Base-by-base conservation (phyloP, 345 rosid genomes). In the Microcos paniculata region DNA sequence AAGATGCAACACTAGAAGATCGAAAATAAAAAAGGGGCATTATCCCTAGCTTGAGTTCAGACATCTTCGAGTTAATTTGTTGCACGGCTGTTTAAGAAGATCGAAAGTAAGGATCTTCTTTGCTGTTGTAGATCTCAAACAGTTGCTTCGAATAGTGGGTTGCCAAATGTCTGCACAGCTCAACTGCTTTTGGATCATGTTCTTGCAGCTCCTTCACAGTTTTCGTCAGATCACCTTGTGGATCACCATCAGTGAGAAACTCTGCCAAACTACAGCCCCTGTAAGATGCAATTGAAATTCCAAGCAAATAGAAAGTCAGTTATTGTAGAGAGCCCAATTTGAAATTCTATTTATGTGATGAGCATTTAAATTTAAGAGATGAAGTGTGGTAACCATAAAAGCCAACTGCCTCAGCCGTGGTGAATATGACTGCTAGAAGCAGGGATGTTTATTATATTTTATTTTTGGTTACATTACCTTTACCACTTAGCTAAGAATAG, bases 71-170 rank as follows among this genome's bases (percentile, higher is more conserved):
- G 31, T 4, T 51, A 1, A 18, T 18, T 18, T 48, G 40, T 48
- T 48, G 57, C 19, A 18, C 8, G 58, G 43, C 3, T 30, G 10
- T 53, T 10, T 61, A 59, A 16, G 57, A 61, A 45, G 82, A 85
- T 72, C 55, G 76, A 67, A 92, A 91, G 61, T 82, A 85, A 26
- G 85, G 90, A 82, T 85, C 94, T 79, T 92, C 90, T 74, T 85
- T 82, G 77, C 82, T 88, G 74, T 85, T 77, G 73, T 85, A 94
- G 66, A 92, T 94, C 79, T 82, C 49, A 26, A 94, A 94, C 79
- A 94, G 71, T 67, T 94, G 97, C 80, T 85, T 90, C 0, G 93
- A 88, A 77, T 94, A 91, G 28, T 23, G 83, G 19, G 45, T 31
- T 31, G 93, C 96, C 33, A 94, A 69, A 0, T 42, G 71, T 78